Percentiles rank a stretch among this genome's conserved stretches.
These are phyloP conservation scores for Chondrostereum purpureum DNA, from an alignment of 1,284 basidiomycete species.

Conservation along the genomic window DNA sequence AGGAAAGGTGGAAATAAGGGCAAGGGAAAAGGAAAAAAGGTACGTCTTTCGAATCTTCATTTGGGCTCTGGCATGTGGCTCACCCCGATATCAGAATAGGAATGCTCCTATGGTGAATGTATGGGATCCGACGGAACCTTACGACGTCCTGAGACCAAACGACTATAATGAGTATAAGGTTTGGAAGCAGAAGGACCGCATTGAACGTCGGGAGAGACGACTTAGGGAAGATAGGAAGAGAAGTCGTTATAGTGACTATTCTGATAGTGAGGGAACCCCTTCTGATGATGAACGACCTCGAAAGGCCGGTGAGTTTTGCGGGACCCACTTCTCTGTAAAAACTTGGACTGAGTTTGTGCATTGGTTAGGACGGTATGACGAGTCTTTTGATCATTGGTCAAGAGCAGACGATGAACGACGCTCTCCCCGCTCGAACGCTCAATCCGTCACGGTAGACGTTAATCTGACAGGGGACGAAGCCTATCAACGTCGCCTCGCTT, in stretches of 20 bases:
- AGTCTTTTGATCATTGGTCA: conserved; percentile 48
- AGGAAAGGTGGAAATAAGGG: conserved; percentile 41
- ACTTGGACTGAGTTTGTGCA: conserved; percentile 6
- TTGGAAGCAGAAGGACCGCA: conserved; percentile 68
- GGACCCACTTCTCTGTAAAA: conserved; percentile 5
- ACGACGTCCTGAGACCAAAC: conserved; percentile 77
- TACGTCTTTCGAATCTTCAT: conserved; percentile 24
- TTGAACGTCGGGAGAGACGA: conserved; percentile 58
- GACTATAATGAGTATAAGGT: conserved; percentile 82
- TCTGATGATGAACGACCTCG: conserved; percentile 67
- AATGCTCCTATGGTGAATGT: conserved; percentile 40
- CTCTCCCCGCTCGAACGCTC: conserved; percentile 17
- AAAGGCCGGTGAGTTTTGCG: conserved; percentile 53
- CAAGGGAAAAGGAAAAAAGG: conserved; percentile 60
- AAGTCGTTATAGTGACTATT: conserved; percentile 53
- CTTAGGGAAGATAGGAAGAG: conserved; percentile 55
- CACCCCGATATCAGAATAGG: conserved; percentile 44
- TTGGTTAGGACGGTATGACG: conserved; percentile 52
- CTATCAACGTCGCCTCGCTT: conserved; percentile 51
- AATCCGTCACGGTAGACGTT: conserved; percentile 27
- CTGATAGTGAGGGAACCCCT: conserved; percentile 55
- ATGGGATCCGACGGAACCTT: conserved; percentile 75
- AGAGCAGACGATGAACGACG: conserved; percentile 38
- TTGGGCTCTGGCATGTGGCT: too few relatives aligned
- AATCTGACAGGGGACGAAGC: conserved; percentile 57